Evolutionary conservation across 2,329 filamentous ascomycete species (phyloP).

Genomic region (Fusarium falciforme): DNA sequence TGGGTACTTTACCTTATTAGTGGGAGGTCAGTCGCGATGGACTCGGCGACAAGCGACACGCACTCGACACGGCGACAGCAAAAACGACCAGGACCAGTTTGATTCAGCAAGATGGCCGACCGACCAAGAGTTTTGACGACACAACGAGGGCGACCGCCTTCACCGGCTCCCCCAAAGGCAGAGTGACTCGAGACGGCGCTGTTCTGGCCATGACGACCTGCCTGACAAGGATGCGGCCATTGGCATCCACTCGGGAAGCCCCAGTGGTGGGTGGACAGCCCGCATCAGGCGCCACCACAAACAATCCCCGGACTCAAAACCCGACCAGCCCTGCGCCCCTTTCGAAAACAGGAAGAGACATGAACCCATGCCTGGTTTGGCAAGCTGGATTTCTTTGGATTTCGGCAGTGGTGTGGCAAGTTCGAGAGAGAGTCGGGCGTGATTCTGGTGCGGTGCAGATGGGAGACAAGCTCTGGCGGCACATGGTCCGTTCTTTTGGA

Average conservation of each 20-base stretch:
- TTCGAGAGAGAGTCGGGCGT: neutral
- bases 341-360: slow-evolving; percentile 26
- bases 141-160: slow-evolving; percentile 28
- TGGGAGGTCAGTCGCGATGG: slow-evolving; percentile 10
- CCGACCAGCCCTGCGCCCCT: slow-evolving; percentile 41
- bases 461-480: slow-evolving; percentile 19
- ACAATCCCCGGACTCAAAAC: slow-evolving; percentile 44
- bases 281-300: slow-evolving; percentile 46
- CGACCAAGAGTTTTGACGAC: slow-evolving; percentile 22
- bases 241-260: slow-evolving; percentile 47
- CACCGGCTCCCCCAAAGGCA: slow-evolving; percentile 33
- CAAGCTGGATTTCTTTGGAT: slow-evolving; percentile 3
- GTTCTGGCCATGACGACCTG: slow-evolving; percentile 44
- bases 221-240: slow-evolving; percentile 42
- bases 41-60: neutral
- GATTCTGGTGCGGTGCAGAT: slow-evolving; percentile 14
- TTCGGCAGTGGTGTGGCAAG: neutral
- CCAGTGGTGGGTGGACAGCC: slow-evolving; percentile 45
- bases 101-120: slow-evolving; percentile 1
- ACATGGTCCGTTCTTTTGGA: slow-evolving; percentile 27
- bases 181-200: slow-evolving; percentile 43
- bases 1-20: slow-evolving; percentile 24
- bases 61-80: slow-evolving; percentile 7
- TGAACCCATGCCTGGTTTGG: slow-evolving; percentile 23
- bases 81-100: slow-evolving; percentile 9